phyloP scores from a whole-genome alignment of 164 flowering plant genomes.

The Aristolochia fimbriata region DNA sequence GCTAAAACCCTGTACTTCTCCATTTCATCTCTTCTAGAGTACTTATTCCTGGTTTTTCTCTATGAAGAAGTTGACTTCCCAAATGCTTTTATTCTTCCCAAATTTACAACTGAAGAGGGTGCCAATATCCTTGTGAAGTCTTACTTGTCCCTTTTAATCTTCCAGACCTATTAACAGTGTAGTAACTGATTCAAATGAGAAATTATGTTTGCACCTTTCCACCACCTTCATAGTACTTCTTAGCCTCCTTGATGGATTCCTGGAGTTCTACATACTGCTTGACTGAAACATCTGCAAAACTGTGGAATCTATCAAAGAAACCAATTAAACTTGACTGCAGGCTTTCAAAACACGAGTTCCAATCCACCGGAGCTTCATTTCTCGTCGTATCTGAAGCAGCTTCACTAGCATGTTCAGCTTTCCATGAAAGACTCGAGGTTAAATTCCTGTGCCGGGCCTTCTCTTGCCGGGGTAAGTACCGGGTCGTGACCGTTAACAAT shows the following conservation, averaged over 20 bases:
- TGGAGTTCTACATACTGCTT: slow-evolving; percentile 47
- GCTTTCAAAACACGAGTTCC: slow-evolving; percentile 39
- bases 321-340: slow-evolving; percentile 41
- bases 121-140: too few species aligned
- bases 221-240: slow-evolving; percentile 10
- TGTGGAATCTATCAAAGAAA: slow-evolving; percentile 45
- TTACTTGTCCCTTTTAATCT: too few species aligned
- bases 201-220: not conserved
- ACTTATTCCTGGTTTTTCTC: slow-evolving; percentile 6
- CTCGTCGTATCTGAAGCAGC: slow-evolving; percentile 11
- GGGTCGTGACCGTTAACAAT: slow-evolving; percentile 40
- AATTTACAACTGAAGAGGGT: too few species aligned
- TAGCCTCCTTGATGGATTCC: slow-evolving; percentile 32
- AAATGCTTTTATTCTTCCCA: slow-evolving; percentile 5
- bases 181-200: not conserved
- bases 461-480: slow-evolving; percentile 64
- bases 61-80: slow-evolving; percentile 7
- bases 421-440: slow-evolving; percentile 16
- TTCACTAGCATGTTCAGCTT: slow-evolving; percentile 16
- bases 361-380: slow-evolving; percentile 38
- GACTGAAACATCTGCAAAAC: slow-evolving; percentile 49
- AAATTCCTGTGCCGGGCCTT: slow-evolving; percentile 37
- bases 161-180: too few species aligned
- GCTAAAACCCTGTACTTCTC: not conserved
- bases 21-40: slow-evolving; percentile 1